These are phyloP conservation scores for Umbelopsis sp. DNA, from an alignment of 192 early-diverging fungal species.

Conservation along the genomic window DNA sequence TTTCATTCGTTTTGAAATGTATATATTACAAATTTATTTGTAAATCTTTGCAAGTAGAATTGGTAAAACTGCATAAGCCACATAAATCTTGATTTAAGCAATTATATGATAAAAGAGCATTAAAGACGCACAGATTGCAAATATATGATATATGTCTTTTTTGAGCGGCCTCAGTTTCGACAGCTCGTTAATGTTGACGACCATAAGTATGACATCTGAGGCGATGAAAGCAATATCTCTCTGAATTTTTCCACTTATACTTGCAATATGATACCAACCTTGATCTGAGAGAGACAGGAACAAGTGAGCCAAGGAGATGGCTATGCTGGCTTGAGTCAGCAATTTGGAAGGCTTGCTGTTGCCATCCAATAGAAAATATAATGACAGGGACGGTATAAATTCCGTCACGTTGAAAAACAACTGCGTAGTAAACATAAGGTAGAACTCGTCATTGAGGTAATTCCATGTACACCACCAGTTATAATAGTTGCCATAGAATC, in stretches of 20 bases:
- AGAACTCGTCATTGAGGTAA: constrained; percentile 24
- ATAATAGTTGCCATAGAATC: constrained; percentile 24
- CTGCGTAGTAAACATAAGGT: constrained; percentile 18
- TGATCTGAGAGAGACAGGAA: constrained; percentile 24
- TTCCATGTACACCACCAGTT: constrained; percentile 31
- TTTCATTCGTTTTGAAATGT: no score
- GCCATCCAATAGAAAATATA: constrained; percentile 13
- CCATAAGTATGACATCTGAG: constrained; percentile 1
- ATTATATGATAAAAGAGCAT: constrained; percentile 3
- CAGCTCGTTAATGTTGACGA: background rate
- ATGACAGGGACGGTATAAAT: constrained; percentile 9
- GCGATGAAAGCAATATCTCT: constrained; percentile 20
- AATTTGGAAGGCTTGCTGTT: background rate
- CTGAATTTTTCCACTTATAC: background rate
- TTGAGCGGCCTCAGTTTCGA: background rate
- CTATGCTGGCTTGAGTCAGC: background rate
- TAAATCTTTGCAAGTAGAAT: background rate
- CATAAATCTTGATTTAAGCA: background rate
- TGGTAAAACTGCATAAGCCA: background rate
- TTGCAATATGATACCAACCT: constrained; percentile 24
- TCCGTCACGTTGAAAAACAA: constrained; percentile 26
- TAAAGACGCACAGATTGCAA: background rate
- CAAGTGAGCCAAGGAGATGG: constrained; percentile 15
- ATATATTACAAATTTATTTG: no score
- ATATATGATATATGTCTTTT: background rate